phyloP scores from a whole-genome alignment of 1,284 basidiomycete species.

The Rhodotorula sp. region DNA sequence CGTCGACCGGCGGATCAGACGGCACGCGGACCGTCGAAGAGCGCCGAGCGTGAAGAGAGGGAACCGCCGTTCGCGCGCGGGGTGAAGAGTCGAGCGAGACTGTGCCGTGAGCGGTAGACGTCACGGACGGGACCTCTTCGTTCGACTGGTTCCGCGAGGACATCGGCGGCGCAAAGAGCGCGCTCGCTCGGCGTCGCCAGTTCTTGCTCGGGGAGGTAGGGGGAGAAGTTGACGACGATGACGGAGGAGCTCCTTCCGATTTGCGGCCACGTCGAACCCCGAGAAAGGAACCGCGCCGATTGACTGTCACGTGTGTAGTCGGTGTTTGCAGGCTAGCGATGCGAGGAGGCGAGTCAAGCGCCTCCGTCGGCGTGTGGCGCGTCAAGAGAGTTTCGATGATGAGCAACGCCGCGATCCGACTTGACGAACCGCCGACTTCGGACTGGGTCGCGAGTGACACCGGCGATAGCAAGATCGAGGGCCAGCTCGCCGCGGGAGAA shows the following conservation, averaged over 20 bases:
- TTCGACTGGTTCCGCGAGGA: not conserved
- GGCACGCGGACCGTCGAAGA: not conserved
- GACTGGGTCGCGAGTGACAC: not conserved
- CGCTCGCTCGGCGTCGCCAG: constrained; percentile 11
- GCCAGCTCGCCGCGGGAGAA: constrained; percentile 20
- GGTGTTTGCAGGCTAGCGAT: not conserved
- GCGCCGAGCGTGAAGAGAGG: not conserved
- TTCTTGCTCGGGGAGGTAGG: not conserved
- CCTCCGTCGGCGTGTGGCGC: too few relatives aligned
- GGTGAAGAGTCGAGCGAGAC: not conserved
- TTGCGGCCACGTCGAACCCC: not conserved
- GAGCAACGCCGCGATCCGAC: constrained; percentile 12
- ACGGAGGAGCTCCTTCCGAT: not conserved
- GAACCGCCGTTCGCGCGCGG: not conserved
- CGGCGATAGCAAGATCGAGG: constrained; percentile 16
- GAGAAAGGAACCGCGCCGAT: not conserved
- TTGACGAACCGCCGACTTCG: not conserved
- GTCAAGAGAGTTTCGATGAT: constrained; percentile 25
- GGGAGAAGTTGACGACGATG: not conserved
- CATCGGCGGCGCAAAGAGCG: constrained; percentile 2
- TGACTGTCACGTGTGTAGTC: not conserved
- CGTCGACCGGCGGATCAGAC: not conserved
- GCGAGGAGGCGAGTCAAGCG: not conserved
- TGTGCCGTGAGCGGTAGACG: too few relatives aligned
- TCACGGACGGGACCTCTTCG: not conserved